Percentiles rank a stretch among this genome's conserved stretches.
These are phyloP conservation scores for Primulina huaijiensis DNA, from an alignment of 257 asterid genomes.

Conservation along the genomic window DNA sequence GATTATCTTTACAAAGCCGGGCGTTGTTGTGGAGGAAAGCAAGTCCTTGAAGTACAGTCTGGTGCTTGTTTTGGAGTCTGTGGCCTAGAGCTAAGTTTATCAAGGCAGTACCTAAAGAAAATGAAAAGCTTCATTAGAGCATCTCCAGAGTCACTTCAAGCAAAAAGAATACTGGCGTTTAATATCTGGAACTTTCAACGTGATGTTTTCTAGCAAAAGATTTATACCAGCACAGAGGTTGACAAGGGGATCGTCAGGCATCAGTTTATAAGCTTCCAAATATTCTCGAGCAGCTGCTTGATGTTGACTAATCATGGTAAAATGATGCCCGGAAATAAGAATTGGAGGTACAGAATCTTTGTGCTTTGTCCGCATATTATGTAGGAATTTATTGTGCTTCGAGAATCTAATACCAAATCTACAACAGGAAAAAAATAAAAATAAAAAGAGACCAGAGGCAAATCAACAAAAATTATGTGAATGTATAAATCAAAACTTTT, in stretches of 20 bases:
- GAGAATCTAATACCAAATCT: constrained; percentile 43
- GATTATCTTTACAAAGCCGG: constrained; percentile 53
- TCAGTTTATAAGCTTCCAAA: constrained; percentile 67
- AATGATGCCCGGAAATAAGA: constrained; percentile 69
- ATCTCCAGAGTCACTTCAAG: constrained; percentile 1
- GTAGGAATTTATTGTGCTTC: constrained; percentile 65
- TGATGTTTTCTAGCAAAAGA: constrained; percentile 11
- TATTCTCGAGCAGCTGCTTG: constrained; percentile 81
- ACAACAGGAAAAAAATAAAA: constrained; percentile 17
- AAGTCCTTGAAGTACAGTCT: constrained; percentile 68
- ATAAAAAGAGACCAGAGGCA: no score
- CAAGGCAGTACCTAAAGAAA: constrained; percentile 59
- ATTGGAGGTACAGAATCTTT: constrained; percentile 66
- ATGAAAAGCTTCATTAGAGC: neutral
- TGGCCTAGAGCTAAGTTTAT: constrained; percentile 74
- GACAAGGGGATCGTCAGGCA: constrained; percentile 71
- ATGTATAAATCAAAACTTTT: constrained; percentile 6
- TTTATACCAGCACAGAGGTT: constrained; percentile 72
- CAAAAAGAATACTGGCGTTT: constrained; percentile 1
- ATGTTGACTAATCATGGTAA: constrained; percentile 74
- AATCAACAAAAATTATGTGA: constrained; percentile 6
- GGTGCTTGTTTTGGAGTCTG: constrained; percentile 84
- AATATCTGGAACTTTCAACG: neutral
- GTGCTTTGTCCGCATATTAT: constrained; percentile 53
- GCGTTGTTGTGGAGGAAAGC: constrained; percentile 63